A percentile compares a stretch with the other conserved stretches of the same genome.
Evolutionary conservation across 805 yeast genomes (phyloP).

Genomic region (Yarrowia divulgata): DNA sequence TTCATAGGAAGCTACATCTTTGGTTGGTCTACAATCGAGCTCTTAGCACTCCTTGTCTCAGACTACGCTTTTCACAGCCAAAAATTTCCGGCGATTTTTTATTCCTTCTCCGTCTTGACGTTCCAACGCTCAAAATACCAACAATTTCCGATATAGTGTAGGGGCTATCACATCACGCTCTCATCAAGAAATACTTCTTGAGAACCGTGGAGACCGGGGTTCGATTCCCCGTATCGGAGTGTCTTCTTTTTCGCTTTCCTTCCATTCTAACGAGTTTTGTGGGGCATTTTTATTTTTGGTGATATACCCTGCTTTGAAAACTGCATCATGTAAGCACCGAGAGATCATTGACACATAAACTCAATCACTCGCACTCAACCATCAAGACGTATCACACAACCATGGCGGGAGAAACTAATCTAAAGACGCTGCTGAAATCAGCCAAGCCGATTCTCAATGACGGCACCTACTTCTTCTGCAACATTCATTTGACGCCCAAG

Average conservation of each 20-base stretch:
- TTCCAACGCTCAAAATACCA: background rate
- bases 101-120: background rate
- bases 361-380: background rate
- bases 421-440: conserved; percentile 13
- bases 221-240: conserved; percentile 39
- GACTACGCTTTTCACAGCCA: no score
- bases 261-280: background rate
- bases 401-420: conserved; percentile 18
- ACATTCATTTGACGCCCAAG: conserved; percentile 13
- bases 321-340: no score
- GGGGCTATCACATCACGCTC: conserved; percentile 38
- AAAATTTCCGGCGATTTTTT: background rate
- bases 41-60: no score
- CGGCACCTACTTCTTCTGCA: conserved; percentile 26
- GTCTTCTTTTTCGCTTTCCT: background rate
- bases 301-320: background rate
- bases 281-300: background rate
- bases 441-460: conserved; percentile 30
- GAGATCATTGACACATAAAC: background rate
- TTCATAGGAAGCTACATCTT: no score
- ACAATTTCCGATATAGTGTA: conserved; percentile 33
- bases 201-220: conserved; percentile 39
- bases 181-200: conserved; percentile 16
- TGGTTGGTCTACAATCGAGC: no score
- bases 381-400: background rate